phyloP scores from a whole-genome alignment of 106 monocot genomes.

The Dioscorea zingiberensis region DNA sequence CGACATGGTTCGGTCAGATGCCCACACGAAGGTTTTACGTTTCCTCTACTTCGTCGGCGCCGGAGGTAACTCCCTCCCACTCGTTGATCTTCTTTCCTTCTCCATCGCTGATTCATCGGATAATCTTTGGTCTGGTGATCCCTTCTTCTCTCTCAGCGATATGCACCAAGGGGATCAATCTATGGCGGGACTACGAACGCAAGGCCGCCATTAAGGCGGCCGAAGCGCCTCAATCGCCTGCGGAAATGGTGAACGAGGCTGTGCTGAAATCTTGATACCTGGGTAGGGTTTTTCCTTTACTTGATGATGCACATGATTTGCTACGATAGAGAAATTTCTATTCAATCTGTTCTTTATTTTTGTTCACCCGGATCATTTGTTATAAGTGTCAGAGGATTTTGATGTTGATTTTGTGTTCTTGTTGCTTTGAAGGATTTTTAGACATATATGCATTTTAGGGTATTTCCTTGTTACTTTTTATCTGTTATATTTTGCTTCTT shows the following conservation, averaged over 20 bases:
- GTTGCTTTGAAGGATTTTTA: too few relatives aligned
- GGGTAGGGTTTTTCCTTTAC: constrained; percentile 1
- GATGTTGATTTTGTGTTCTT: too few relatives aligned
- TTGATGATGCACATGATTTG: background rate
- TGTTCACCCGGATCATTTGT: too few relatives aligned
- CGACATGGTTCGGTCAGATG: constrained; percentile 38
- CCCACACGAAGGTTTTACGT: constrained; percentile 51
- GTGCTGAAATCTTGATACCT: constrained; percentile 20
- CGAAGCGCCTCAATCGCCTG: constrained; percentile 1
- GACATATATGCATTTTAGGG: too few relatives aligned
- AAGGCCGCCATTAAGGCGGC: constrained; percentile 32
- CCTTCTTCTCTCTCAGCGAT: constrained; percentile 22
- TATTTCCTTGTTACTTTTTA: too few relatives aligned
- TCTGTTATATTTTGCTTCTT: too few relatives aligned
- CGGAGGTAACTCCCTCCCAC: constrained; percentile 31
- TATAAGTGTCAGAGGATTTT: too few relatives aligned
- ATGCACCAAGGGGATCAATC: constrained; percentile 65
- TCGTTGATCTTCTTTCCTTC: background rate
- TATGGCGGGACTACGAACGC: constrained; percentile 51
- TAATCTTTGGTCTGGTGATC: too few relatives aligned
- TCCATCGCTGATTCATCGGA: too few relatives aligned
- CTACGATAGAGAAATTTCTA: too few relatives aligned
- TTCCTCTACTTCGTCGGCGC: constrained; percentile 65
- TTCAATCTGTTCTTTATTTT: too few relatives aligned
- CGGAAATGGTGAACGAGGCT: constrained; percentile 6